These are phyloP conservation scores for Chloris gayana DNA, from an alignment of 176 grass and related monocot genomes.

Conservation along the genomic window DNA sequence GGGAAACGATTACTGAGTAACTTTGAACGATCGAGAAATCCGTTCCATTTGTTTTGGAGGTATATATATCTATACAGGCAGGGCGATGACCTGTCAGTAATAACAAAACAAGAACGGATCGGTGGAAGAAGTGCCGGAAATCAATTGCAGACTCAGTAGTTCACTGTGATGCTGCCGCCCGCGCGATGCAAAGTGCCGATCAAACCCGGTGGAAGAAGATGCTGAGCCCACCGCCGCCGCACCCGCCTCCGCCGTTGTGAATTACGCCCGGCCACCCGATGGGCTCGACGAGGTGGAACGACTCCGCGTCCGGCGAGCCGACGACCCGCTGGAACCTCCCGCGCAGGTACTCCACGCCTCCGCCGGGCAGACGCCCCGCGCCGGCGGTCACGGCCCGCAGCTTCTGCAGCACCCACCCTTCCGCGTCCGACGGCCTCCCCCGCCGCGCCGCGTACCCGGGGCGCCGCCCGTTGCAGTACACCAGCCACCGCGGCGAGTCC, in stretches of 20 bases:
- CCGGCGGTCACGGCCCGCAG: slow-evolving; percentile 50
- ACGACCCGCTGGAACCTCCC: slow-evolving; percentile 57
- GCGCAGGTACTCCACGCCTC: slow-evolving; percentile 50
- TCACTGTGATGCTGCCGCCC: background rate
- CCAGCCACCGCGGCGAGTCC: slow-evolving; percentile 44
- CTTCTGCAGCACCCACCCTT: slow-evolving; percentile 49
- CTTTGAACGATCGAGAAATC: background rate
- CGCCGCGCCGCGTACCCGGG: slow-evolving; percentile 46
- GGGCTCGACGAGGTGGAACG: slow-evolving; percentile 56
- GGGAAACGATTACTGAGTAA: too few species aligned
- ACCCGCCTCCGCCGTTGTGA: background rate
- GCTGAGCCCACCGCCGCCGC: slow-evolving; percentile 45
- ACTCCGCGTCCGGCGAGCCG: slow-evolving; percentile 53
- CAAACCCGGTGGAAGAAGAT: slow-evolving; percentile 57
- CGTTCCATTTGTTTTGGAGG: background rate
- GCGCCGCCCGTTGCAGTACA: slow-evolving; percentile 55
- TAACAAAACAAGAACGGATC: background rate
- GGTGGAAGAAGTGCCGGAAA: background rate
- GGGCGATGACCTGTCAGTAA: background rate
- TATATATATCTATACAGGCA: background rate
- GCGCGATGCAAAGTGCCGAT: background rate
- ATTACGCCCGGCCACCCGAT: slow-evolving; percentile 28
- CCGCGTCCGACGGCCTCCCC: slow-evolving; percentile 44
- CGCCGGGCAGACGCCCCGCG: slow-evolving; percentile 40
- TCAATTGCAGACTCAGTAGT: background rate